Conservation (phyloP, 2,329 filamentous ascomycete species). For the Daldinia sp. region DNA sequence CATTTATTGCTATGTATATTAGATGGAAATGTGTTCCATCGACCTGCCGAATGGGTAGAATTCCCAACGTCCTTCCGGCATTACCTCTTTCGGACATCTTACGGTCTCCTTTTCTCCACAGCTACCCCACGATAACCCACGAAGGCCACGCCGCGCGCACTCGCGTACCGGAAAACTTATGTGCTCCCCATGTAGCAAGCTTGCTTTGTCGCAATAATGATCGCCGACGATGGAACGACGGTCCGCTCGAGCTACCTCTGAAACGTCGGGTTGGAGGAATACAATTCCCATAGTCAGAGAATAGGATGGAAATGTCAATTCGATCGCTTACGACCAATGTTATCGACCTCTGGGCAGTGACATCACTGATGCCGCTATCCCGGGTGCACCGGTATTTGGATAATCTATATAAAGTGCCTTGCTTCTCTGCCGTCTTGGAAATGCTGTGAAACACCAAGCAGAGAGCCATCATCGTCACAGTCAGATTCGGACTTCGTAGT, state of each 20-base stretch:
- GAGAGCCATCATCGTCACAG: slow-evolving; percentile 15
- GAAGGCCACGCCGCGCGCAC: slow-evolving; percentile 16
- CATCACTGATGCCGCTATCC: slow-evolving; percentile 21
- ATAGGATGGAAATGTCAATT: slow-evolving; percentile 8
- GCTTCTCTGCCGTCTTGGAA: slow-evolving; percentile 18
- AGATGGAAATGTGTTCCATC: slow-evolving; percentile 22
- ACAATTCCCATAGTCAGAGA: slow-evolving; percentile 23
- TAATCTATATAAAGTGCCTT: slow-evolving; percentile 36
- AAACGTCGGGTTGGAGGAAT: slow-evolving; percentile 6
- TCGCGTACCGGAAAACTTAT: slow-evolving; percentile 14
- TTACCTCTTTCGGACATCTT: slow-evolving; percentile 40
- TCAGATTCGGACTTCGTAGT: slow-evolving; percentile 13
- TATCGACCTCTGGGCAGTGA: slow-evolving; percentile 17
- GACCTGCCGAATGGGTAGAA: slow-evolving; percentile 36
- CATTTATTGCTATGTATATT: slow-evolving; percentile 25
- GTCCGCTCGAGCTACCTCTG: slow-evolving; percentile 28
- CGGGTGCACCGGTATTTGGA: slow-evolving; percentile 23
- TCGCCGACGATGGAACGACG: slow-evolving; percentile 43
- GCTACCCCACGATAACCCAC: slow-evolving; percentile 34
- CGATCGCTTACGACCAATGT: slow-evolving; percentile 1
- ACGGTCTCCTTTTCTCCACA: slow-evolving; percentile 40
- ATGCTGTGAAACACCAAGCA: slow-evolving; percentile 20
- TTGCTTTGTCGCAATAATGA: slow-evolving; percentile 15
- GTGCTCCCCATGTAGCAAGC: slow-evolving; percentile 11
- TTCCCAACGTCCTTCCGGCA: slow-evolving; percentile 36